phyloP scores from a whole-genome alignment of 768 basidiomycete genomes.

The Psilocybe azurescens region DNA sequence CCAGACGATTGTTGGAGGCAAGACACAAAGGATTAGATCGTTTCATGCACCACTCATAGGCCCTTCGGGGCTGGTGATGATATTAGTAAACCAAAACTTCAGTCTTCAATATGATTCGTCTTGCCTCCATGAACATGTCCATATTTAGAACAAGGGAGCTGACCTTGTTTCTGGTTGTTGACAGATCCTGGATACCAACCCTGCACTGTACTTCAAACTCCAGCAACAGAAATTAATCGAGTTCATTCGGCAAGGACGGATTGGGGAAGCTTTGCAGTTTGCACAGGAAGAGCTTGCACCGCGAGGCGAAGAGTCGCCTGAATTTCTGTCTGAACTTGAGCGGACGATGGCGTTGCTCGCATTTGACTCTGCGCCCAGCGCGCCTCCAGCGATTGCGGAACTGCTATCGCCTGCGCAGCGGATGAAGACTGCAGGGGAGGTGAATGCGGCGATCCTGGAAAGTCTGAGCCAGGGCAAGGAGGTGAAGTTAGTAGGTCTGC shows the following conservation, averaged over 20 bases:
- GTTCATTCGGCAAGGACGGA: slow-evolving; percentile 82
- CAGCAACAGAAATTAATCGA: slow-evolving; percentile 98
- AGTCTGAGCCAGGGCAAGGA: slow-evolving; percentile 91
- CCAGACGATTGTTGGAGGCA: slow-evolving; percentile 13
- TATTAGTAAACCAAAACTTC: slow-evolving; percentile 78
- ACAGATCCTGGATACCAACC: slow-evolving; percentile 97
- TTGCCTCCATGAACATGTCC: slow-evolving; percentile 16
- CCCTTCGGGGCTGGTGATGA: slow-evolving; percentile 83
- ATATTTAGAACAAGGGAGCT: slow-evolving; percentile 20
- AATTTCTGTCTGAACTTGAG: slow-evolving; percentile 92
- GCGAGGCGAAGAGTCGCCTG: slow-evolving; percentile 92
- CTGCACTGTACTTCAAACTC: slow-evolving; percentile 91
- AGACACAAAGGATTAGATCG: slow-evolving; percentile 74
- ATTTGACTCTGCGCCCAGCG: slow-evolving; percentile 67
- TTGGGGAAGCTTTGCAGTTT: slow-evolving; percentile 84
- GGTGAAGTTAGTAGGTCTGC: slow-evolving; percentile 83
- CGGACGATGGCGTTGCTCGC: slow-evolving; percentile 93
- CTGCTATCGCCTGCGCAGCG: slow-evolving; percentile 87
- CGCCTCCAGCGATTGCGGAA: slow-evolving; percentile 74
- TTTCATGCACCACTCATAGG: slow-evolving; percentile 99
- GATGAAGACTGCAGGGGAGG: slow-evolving; percentile 93
- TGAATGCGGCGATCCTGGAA: slow-evolving; percentile 95
- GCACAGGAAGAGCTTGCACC: slow-evolving; percentile 95
- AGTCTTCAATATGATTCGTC: slow-evolving; percentile 91
- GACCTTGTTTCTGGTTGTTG: slow-evolving; percentile 23